These are phyloP conservation scores for Kodamaea kakaduensis DNA, from an alignment of 805 yeast species.

Conservation along the genomic window DNA sequence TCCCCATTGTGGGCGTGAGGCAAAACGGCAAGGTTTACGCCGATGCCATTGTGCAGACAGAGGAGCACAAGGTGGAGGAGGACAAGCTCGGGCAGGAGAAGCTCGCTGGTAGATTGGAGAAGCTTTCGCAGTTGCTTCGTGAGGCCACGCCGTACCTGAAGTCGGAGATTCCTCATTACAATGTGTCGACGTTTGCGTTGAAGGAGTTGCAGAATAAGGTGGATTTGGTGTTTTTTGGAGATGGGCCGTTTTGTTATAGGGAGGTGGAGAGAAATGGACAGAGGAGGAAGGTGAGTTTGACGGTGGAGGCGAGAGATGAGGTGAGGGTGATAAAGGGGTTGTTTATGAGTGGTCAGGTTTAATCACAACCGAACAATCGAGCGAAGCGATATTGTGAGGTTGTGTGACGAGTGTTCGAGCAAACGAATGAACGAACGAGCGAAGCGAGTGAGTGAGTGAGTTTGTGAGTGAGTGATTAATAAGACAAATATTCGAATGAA, in stretches of 20 bases:
- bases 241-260: constrained; percentile 21
- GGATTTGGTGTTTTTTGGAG: constrained; percentile 33
- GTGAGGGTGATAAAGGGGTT: constrained; percentile 42
- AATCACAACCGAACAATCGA: too few relatives aligned
- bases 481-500: too few relatives aligned
- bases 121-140: constrained; percentile 19
- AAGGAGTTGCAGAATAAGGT: constrained; percentile 35
- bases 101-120: constrained; percentile 21
- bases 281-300: constrained; percentile 24
- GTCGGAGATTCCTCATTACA: constrained; percentile 32
- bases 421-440: too few relatives aligned
- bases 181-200: constrained; percentile 23
- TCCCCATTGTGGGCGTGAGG: constrained; percentile 38
- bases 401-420: too few relatives aligned
- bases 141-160: constrained; percentile 26
- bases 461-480: too few relatives aligned
- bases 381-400: too few relatives aligned
- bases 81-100: constrained; percentile 27
- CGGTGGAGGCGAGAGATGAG: constrained; percentile 32
- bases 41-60: constrained; percentile 39
- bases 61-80: constrained; percentile 17
- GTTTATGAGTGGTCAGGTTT: constrained; percentile 40
- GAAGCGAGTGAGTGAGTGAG: too few relatives aligned
- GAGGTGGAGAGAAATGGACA: constrained; percentile 11
- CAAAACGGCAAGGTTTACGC: constrained; percentile 29